Evolutionary conservation across 345 rosid species (phyloP).

Genomic region (Moricandia moricandioides): DNA sequence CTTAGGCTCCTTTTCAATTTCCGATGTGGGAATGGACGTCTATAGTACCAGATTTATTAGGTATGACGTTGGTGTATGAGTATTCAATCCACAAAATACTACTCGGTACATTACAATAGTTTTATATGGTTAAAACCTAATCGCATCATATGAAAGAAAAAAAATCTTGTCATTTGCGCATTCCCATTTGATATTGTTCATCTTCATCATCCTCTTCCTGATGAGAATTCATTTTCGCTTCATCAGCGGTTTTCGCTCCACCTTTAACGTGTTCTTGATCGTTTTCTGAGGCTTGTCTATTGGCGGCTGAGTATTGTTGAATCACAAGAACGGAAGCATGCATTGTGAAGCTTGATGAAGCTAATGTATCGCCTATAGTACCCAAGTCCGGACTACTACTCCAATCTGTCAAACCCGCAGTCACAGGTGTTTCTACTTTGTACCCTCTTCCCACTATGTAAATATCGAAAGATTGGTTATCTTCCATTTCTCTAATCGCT

Average conservation of each 20-base stretch:
- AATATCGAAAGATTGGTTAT: slow-evolving; percentile 34
- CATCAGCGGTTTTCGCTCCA: not conserved
- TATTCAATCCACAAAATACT: no score
- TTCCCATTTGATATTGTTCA: slow-evolving; percentile 1
- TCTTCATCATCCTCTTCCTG: slow-evolving; percentile 24
- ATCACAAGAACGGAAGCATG: slow-evolving; percentile 61
- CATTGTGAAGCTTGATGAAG: slow-evolving; percentile 41
- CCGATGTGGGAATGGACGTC: no score
- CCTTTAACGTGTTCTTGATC: slow-evolving; percentile 6
- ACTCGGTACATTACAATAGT: no score
- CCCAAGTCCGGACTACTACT: slow-evolving; percentile 55
- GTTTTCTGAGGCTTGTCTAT: not conserved
- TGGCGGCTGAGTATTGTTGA: slow-evolving; percentile 43
- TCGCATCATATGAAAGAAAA: no score
- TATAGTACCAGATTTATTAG: no score
- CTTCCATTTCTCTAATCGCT: slow-evolving; percentile 37
- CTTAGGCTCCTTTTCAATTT: no score
- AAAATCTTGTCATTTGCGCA: slow-evolving; percentile 11
- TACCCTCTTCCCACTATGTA: slow-evolving; percentile 56
- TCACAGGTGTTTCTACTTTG: slow-evolving; percentile 36
- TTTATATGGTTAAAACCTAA: no score
- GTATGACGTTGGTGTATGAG: no score
- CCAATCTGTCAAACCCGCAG: slow-evolving; percentile 48
- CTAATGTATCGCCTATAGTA: slow-evolving; percentile 50
- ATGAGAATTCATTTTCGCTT: not conserved